Evolutionary conservation across 2,329 filamentous ascomycete genomes (phyloP), one percentile per base, ranked within the genome.

Genomic region (Pseudonectria buxi): DNA sequence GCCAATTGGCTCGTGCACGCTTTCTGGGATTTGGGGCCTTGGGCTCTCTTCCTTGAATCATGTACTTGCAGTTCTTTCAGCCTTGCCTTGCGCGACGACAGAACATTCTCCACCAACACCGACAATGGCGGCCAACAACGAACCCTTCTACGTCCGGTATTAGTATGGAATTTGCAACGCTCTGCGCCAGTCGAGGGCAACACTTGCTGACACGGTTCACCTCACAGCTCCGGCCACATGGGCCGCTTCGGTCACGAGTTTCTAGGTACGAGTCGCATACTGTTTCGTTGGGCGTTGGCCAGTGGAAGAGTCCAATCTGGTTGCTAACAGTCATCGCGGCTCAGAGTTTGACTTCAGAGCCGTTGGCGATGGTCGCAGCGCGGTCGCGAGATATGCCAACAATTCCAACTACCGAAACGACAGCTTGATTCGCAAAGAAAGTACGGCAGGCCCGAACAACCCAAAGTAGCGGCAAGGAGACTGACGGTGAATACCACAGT

Each of bases 401-500:
- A 98, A 98, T 65, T 96, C 90, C 39, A 98, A 98, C 67, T 98
- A 98, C 68, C 82, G 92, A 56, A 98, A 98, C 65, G 92, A 98
- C 61, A 95, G 89, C 45, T 70, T 98, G 51, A 98, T 98, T 58
- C 84, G 92, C 47, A 98, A 98, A 89, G 92, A 98, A 71, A 98
- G 92, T 95, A 71, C 51, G 88, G 63, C n/a, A 28, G 32, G 22
- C 24, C 18, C 14, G 14, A 13, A 7, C 12, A 18, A 14, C 14
- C 5, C 12, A 6, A 2, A 9, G 10, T 32, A 14, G 12, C 7
- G 7, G 14, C 5, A n/a, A 13, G 10, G 26, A 24, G 24, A 10
- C 47, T 53, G 24, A 53, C 28, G n/a, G n/a, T 28, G 11, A 4
- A 25, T 11, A 14, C 40, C 32, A 44, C 47, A 96, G 90, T 98